phyloP scores from a whole-genome alignment of 108 stramenopile genomes.

The Cyclotella cryptica region DNA sequence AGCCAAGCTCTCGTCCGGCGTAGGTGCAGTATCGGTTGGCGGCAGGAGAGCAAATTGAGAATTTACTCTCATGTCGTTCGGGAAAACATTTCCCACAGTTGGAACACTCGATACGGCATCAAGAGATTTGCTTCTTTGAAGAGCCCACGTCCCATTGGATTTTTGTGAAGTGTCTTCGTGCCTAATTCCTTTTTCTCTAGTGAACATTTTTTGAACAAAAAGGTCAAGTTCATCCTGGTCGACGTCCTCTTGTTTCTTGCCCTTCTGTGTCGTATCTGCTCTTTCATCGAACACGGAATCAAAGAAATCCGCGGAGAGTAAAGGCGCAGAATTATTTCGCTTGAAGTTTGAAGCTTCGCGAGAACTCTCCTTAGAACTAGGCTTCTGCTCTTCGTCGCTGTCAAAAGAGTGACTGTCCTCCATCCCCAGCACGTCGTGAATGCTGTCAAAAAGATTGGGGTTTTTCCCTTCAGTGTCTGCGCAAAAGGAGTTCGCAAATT shows the following conservation, averaged over 20 bases:
- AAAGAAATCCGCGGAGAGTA: not conserved
- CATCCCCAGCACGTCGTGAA: not conserved
- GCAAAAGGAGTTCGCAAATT: slow-evolving; percentile 3
- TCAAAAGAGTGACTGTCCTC: not conserved
- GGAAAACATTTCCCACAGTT: not conserved
- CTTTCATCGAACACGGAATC: slow-evolving; percentile 4
- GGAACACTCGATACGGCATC: not conserved
- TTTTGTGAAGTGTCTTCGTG: not conserved
- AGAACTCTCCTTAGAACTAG: not conserved
- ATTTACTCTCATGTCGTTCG: not conserved
- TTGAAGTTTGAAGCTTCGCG: not conserved
- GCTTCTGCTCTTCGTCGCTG: slow-evolving; percentile 5
- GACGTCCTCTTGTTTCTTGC: not conserved
- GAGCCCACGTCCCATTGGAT: not conserved
- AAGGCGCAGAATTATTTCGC: slow-evolving; percentile 1
- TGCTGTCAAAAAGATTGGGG: slow-evolving; percentile 4
- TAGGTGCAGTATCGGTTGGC: not conserved
- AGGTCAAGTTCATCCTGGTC: slow-evolving; percentile 6
- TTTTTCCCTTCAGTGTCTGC: not conserved
- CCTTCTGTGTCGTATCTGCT: not conserved
- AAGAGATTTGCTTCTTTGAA: slow-evolving; percentile 1
- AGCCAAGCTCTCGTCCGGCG: slow-evolving; percentile 2
- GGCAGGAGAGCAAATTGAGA: not conserved
- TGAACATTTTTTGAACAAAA: slow-evolving; percentile 9
- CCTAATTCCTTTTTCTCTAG: not conserved